Percentiles rank a stretch among this genome's conserved stretches.
phyloP scores from a whole-genome alignment of 495 filamentous ascomycete species.

The Tuber microsphaerosporum region DNA sequence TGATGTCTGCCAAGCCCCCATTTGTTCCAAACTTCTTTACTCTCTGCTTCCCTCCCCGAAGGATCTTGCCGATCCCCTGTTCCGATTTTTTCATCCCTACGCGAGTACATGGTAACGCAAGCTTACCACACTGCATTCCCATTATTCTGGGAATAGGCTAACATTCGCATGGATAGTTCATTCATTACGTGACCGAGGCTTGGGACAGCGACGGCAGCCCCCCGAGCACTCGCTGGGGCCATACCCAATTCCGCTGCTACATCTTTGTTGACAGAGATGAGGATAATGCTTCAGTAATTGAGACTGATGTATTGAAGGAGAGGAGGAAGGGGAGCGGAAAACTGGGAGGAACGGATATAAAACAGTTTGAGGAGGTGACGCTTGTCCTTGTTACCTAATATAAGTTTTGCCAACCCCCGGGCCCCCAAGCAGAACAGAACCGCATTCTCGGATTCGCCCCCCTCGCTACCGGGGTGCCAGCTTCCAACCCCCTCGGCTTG shows the following conservation, averaged over 20 bases:
- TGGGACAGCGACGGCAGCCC: constrained; percentile 54
- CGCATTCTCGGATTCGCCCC: not conserved
- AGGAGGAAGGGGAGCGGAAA: constrained; percentile 46
- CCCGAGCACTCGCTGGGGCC: constrained; percentile 71
- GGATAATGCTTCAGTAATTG: constrained; percentile 56
- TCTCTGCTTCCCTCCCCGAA: no score
- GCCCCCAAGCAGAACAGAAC: not conserved
- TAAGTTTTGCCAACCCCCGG: not conserved
- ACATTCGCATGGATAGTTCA: constrained; percentile 41
- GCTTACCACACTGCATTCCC: not conserved
- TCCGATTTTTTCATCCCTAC: no score
- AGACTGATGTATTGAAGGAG: constrained; percentile 55
- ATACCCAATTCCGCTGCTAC: constrained; percentile 75
- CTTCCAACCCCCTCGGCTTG: not conserved
- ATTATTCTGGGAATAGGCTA: not conserved
- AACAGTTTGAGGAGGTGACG: no score
- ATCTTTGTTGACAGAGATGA: constrained; percentile 52
- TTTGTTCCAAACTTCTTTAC: no score
- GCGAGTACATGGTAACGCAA: constrained; percentile 49
- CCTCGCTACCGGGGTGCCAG: not conserved
- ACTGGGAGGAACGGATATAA: no score
- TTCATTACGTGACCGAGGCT: constrained; percentile 77
- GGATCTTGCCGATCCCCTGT: no score
- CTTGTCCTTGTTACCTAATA: not conserved
- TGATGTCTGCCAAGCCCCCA: no score